Conservation (phyloP, 129 eudicot genomes). For the Rutidosis leptorrhynchoides region DNA sequence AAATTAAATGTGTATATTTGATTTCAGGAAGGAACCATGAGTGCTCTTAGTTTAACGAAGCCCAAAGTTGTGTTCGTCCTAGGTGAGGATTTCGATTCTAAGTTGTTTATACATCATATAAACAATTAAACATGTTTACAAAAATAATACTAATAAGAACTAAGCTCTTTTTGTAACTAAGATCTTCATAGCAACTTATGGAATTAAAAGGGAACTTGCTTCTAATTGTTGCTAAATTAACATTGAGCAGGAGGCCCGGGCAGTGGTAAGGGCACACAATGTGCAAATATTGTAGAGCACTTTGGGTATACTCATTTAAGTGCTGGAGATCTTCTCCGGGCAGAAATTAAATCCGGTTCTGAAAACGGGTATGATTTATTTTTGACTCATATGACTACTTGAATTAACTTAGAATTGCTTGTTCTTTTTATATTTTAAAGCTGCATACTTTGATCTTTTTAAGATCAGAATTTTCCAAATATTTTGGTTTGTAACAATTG, state of each 20-base stretch:
- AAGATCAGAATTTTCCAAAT: not conserved
- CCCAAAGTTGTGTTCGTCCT: slow-evolving; percentile 74
- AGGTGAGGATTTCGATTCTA: slow-evolving; percentile 25
- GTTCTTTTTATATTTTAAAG: too few relatives aligned
- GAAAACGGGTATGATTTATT: slow-evolving; percentile 69
- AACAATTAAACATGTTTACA: slow-evolving; percentile 16
- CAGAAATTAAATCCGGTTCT: slow-evolving; percentile 89
- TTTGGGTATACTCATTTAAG: slow-evolving; percentile 97
- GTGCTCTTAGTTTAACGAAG: slow-evolving; percentile 45
- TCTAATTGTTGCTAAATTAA: slow-evolving; percentile 4
- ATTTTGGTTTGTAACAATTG: not conserved
- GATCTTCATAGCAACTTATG: not conserved
- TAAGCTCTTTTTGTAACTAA: not conserved
- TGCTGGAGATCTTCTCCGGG: slow-evolving; percentile 99
- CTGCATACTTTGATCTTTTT: too few relatives aligned
- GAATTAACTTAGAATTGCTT: too few relatives aligned
- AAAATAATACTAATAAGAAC: not conserved
- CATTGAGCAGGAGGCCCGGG: slow-evolving; percentile 92
- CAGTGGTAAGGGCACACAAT: slow-evolving; percentile 99
- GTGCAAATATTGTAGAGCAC: slow-evolving; percentile 84
- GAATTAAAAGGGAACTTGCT: slow-evolving; percentile 4
- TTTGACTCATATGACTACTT: slow-evolving; percentile 12
- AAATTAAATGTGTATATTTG: slow-evolving; percentile 14
- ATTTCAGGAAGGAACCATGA: slow-evolving; percentile 58
- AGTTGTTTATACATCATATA: not conserved